A percentile compares a stretch with the other conserved stretches of the same genome.
These are phyloP conservation scores for Sclerotinia spermophila DNA, from an alignment of 2,329 filamentous ascomycete genomes.

Conservation along the genomic window DNA sequence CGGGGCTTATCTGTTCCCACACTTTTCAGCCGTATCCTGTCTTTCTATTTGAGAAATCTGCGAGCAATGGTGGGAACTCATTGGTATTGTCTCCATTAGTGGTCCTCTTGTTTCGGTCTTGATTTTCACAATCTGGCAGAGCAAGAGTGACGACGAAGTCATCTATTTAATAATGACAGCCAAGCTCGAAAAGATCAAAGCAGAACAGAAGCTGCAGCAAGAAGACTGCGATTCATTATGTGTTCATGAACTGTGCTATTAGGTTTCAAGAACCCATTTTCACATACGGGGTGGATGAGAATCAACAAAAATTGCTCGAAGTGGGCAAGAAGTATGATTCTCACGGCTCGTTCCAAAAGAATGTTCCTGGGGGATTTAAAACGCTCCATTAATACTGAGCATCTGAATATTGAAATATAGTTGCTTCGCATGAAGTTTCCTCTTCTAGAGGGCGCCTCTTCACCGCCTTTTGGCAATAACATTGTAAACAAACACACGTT, in stretches of 20 bases:
- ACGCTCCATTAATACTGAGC: too few species aligned
- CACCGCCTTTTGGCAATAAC: too few species aligned
- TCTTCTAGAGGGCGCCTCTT: too few species aligned
- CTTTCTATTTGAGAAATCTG: constrained; percentile 12
- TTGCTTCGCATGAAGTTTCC: too few species aligned
- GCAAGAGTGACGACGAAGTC: constrained; percentile 15
- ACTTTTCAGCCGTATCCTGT: constrained; percentile 18
- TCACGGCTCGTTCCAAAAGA: constrained; percentile 39
- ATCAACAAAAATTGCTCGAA: constrained; percentile 36
- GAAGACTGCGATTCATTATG: constrained; percentile 10
- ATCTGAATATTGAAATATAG: too few species aligned
- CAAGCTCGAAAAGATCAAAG: constrained; percentile 10
- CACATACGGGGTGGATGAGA: constrained; percentile 41
- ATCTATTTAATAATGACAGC: constrained; percentile 9
- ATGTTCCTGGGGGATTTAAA: constrained; percentile 34
- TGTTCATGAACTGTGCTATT: constrained; percentile 47
- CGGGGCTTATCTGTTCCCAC: constrained; percentile 9
- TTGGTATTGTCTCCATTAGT: constrained; percentile 9
- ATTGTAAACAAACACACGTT: too few species aligned
- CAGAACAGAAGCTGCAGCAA: not conserved
- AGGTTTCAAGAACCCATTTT: constrained; percentile 41
- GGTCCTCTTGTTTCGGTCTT: constrained; percentile 14
- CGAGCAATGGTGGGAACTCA: constrained; percentile 12
- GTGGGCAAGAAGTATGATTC: constrained; percentile 40
- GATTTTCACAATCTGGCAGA: constrained; percentile 11